Evolutionary conservation across 305 asterid genomes (phyloP), one percentile per base, ranked within the genome.

Genomic region (Withania somnifera): DNA sequence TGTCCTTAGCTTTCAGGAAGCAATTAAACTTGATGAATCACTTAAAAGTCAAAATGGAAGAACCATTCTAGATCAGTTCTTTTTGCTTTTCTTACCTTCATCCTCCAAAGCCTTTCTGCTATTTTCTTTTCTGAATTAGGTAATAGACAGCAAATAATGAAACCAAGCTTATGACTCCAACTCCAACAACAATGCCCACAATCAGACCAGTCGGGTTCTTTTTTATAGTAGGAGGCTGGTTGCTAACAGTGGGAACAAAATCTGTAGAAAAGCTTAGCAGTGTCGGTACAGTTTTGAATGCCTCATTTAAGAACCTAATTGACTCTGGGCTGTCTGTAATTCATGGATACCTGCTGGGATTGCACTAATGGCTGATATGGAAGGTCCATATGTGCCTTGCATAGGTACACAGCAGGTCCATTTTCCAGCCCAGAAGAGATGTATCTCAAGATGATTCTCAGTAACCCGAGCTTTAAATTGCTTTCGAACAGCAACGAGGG

Each of bases 321-420:
- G 10, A 22, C 30, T 57, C 1, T 9, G 64, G 32, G 10, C 1
- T 71, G 58, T 47, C 22, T 45, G 78, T 45, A 47, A 24, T 10
- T 69, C 79, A 57, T 58, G 45, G 82, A 20, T 83, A 87, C 88
- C 88, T 83, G 95, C 88, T 83, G 95, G 94, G 73, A 82, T 90
- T 81, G 89, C 94, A 34, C 95, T 91, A 84, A 93, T 87, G 3
- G 93, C 95, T 54, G 98, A 91, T 80, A 92, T 88, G 13, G 89
- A 78, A 82, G 98, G 95, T 81, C 98, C 98, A 73, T 88, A 92
- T 67, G 83, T 82, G 66, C 93, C 91, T 82, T 84, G 94, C 38
- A 1, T 6, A 84, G 98, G 97, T 42, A 91, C 93, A 87, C 95
- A 92, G 82, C 98, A 93, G 77, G 98, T 92, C 84, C 98, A 97